Conservation (phyloP, 768 basidiomycete species). For the Collybia mongolica region DNA sequence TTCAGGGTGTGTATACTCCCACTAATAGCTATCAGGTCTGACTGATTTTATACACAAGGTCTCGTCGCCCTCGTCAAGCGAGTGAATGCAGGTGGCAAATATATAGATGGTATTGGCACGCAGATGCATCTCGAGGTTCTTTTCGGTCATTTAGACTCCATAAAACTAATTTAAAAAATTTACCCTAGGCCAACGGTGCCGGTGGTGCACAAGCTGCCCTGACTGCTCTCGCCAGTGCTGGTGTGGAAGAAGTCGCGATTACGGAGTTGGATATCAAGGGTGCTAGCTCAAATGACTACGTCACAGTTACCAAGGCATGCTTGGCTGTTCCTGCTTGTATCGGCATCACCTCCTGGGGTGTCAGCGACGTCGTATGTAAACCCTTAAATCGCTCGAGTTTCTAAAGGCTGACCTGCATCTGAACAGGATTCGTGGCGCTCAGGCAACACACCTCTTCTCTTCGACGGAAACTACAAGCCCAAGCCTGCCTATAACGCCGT, state of each 20-base stretch:
- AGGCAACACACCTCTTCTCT: slow-evolving; percentile 21
- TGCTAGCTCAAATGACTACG: slow-evolving; percentile 39
- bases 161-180: not conserved
- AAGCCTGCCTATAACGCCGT: slow-evolving; percentile 27
- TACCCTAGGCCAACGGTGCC: slow-evolving; percentile 33
- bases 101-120: slow-evolving; percentile 52
- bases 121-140: slow-evolving; percentile 40
- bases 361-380: slow-evolving; percentile 39
- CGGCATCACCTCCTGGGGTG: slow-evolving; percentile 50
- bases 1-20: slow-evolving; percentile 23
- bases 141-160: no score
- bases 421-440: slow-evolving; percentile 27
- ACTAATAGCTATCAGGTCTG: not conserved
- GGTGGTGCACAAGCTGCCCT: slow-evolving; percentile 42
- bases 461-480: slow-evolving; percentile 22
- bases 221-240: slow-evolving; percentile 39
- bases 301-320: slow-evolving; percentile 43
- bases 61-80: slow-evolving; percentile 34
- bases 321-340: slow-evolving; percentile 39
- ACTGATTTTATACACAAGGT: slow-evolving; percentile 19
- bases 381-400: no score
- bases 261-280: slow-evolving; percentile 45
- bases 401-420: not conserved
- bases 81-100: slow-evolving; percentile 32
- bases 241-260: slow-evolving; percentile 41